phyloP scores from a whole-genome alignment of 78 protist genomes.

The Dictyostelium intermedium region DNA sequence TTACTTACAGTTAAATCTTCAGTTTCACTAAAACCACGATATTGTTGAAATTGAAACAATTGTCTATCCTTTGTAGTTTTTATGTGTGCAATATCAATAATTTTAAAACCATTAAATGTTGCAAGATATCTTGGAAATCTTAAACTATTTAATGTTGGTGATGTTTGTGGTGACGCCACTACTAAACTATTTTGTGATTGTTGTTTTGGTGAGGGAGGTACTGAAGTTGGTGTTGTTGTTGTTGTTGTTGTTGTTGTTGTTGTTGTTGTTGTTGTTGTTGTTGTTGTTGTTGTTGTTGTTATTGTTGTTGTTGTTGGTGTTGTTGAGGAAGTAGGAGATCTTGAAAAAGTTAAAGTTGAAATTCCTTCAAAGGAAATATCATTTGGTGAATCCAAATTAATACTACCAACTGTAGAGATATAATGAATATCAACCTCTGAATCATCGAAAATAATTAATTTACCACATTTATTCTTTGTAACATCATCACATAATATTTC shows the following conservation, averaged over 20 bases:
- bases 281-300: neutral
- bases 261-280: neutral
- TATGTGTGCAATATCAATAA: slow-evolving; percentile 13
- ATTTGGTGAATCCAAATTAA: neutral
- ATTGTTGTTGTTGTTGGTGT: neutral
- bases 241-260: neutral
- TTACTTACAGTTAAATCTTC: neutral
- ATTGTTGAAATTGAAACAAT: neutral
- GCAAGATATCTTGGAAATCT: neutral
- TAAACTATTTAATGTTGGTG: neutral
- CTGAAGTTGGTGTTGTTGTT: neutral
- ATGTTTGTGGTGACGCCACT: neutral
- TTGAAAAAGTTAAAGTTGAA: neutral
- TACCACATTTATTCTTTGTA: slow-evolving; percentile 44
- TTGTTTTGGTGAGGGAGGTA: too few relatives aligned
- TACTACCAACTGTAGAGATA: neutral
- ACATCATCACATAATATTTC: slow-evolving; percentile 35
- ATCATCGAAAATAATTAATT: slow-evolving; percentile 28
- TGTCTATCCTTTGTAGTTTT: slow-evolving; percentile 48
- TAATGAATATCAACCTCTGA: slow-evolving; percentile 3
- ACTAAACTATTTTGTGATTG: neutral
- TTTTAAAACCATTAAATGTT: slow-evolving; percentile 16
- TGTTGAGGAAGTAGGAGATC: neutral
- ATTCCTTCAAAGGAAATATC: neutral
- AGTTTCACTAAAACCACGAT: neutral